Conservation (phyloP, 768 basidiomycete genomes). For the Collybiopsis confluens region DNA sequence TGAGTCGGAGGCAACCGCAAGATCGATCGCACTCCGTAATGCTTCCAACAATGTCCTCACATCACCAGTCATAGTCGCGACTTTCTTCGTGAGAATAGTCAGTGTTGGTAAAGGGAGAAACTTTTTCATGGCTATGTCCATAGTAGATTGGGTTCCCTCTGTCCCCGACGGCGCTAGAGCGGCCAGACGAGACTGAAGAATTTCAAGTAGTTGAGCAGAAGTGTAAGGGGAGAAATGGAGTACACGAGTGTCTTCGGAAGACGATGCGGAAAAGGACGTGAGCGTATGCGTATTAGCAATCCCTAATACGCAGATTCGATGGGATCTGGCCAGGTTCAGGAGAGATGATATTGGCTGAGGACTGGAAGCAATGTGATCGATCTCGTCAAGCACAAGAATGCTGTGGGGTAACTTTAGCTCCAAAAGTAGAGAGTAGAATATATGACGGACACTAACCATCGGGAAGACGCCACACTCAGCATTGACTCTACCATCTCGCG, state of each 20-base stretch:
- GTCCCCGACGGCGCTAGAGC: constrained; percentile 30
- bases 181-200: constrained; percentile 59
- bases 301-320: constrained; percentile 67
- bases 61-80: constrained; percentile 80
- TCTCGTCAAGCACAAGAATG: constrained; percentile 79
- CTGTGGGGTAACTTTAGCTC: constrained; percentile 30
- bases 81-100: constrained; percentile 73
- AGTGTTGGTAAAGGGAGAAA: constrained; percentile 64
- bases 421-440: background rate
- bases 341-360: constrained; percentile 54
- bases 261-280: constrained; percentile 46
- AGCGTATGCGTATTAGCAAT: constrained; percentile 91
- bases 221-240: constrained; percentile 85
- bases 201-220: constrained; percentile 62
- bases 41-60: constrained; percentile 79
- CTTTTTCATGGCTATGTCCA: constrained; percentile 33
- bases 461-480: background rate
- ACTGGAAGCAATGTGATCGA: constrained; percentile 74
- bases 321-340: constrained; percentile 59
- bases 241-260: constrained; percentile 40
- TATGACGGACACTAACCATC: constrained; percentile 1
- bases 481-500: constrained; percentile 1
- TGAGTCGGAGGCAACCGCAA: constrained; percentile 37
- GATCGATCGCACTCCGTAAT: constrained; percentile 73
- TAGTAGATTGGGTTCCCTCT: constrained; percentile 21